Evolutionary conservation across 2,329 filamentous ascomycete species (phyloP).

Genomic region (Phaeomoniella chlamydospora): DNA sequence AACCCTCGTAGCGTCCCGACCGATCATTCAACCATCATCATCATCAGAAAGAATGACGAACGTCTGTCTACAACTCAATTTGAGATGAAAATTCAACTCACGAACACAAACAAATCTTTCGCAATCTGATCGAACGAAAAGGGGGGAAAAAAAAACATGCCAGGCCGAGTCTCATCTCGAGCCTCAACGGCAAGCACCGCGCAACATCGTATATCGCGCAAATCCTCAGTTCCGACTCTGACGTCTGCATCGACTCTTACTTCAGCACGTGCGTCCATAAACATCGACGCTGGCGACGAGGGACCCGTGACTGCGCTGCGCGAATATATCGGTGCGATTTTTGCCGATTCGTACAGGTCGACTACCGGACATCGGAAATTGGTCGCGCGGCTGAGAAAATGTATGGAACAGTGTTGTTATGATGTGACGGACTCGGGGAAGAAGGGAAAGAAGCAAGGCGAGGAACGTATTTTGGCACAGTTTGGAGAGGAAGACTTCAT

Average conservation of each 20-base stretch:
- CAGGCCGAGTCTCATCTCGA: constrained; percentile 28
- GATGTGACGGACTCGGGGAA: constrained; percentile 29
- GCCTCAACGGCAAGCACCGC: constrained; percentile 21
- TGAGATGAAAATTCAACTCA: no score
- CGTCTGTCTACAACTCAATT: no score
- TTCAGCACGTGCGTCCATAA: constrained; percentile 18
- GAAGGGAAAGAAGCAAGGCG: constrained; percentile 20
- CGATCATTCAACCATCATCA: no score
- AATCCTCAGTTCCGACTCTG: constrained; percentile 22
- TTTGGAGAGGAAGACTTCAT: constrained; percentile 61
- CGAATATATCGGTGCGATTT: constrained; percentile 56
- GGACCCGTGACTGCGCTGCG: constrained; percentile 56
- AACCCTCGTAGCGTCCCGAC: no score
- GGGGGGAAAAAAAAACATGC: constrained; percentile 22
- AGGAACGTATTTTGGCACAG: constrained; percentile 22
- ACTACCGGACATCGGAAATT: constrained; percentile 84
- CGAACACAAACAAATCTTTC: no score
- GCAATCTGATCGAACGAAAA: no score
- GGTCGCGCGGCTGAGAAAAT: constrained; percentile 71
- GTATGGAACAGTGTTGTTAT: constrained; percentile 69
- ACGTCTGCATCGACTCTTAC: constrained; percentile 24
- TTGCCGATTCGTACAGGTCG: constrained; percentile 72
- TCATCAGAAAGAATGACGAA: no score
- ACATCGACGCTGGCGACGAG: constrained; percentile 46
- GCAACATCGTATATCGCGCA: constrained; percentile 16